Evolutionary conservation across 1,139 yeast species (phyloP), one percentile per base, ranked within the genome.

Genomic region (Zygosaccharomyces pseudobailii): DNA sequence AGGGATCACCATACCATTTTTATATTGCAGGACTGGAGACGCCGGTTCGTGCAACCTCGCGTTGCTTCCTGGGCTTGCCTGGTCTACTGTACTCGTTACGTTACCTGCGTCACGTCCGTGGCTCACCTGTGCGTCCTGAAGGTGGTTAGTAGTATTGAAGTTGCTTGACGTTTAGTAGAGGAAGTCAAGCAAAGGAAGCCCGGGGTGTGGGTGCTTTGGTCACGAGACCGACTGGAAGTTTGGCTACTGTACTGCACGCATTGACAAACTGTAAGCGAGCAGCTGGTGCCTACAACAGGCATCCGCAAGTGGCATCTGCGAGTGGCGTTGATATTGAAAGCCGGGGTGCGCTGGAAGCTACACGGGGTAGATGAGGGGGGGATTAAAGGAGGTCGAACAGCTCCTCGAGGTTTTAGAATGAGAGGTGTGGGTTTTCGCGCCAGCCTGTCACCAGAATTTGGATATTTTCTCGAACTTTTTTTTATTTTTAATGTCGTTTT

Each of bases 1-100:
- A 23, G 8, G 9, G 24, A 38, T 38, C 41, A 38, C 33, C 41
- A 38, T 38, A 38, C 41, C 41, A 38, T 38, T 38, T 38, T 38
- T 28, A 30, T 30, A 30, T 28, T 28, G 31, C 31, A 5, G n/a
- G n/a, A 6, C n/a, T 10, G 31, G 31, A 28, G 9, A 10, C 31
- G n/a, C 31, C 8, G 27, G 8, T 8, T 24, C 27, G 27, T 8
- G 8, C 31, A 28, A 8, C 27, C 27, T 24, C 27, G 27, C 27
- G 8, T 24, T 24, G 27, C 27, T 24, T 24, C 27, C 9, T 24
- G 27, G 27, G 27, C 27, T 6, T 24, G 17, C 27, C 27, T 24
- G 27, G 27, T 24, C 27, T 2, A 8, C 9, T 24, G 6, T 6
- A 8, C 2, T 24, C 27, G 9, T 8, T 24, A 24, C 27, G 27